Conservation (phyloP, 2,329 filamentous ascomycete species). For the Venturia aucupariae region DNA sequence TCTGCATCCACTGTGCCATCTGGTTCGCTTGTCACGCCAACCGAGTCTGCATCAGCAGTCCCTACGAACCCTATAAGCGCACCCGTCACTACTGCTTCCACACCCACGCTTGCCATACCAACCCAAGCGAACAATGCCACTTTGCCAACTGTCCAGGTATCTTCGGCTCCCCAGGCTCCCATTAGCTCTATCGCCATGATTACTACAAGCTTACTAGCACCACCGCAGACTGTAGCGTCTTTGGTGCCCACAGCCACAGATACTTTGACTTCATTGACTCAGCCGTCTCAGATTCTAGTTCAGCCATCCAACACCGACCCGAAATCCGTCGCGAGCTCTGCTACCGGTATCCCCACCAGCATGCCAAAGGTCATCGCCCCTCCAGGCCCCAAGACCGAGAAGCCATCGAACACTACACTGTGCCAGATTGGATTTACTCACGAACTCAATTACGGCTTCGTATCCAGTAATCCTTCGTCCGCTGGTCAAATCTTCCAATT, state of each 20-base stretch:
- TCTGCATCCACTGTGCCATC: background rate
- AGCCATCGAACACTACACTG: constrained; percentile 56
- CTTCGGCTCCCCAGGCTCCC: background rate
- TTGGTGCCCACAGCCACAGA: constrained; percentile 4
- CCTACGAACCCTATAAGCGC: background rate
- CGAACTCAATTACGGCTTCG: constrained; percentile 74
- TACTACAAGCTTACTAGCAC: background rate
- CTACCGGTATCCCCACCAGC: constrained; percentile 45
- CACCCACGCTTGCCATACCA: background rate
- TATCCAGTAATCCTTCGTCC: constrained; percentile 60
- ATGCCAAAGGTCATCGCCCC: constrained; percentile 72
- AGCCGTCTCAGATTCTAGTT: constrained; percentile 5
- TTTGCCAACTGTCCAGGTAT: background rate
- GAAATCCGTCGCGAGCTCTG: background rate
- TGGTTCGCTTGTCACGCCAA: background rate
- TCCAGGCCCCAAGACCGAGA: constrained; percentile 43
- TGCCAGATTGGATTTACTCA: constrained; percentile 81
- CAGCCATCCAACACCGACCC: constrained; percentile 4
- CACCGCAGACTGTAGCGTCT: background rate
- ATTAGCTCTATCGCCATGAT: background rate
- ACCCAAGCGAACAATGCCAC: background rate
- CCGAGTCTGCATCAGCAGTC: background rate
- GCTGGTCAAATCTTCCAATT: constrained; percentile 78
- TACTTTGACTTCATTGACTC: background rate
- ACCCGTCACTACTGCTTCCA: background rate